A percentile compares a stretch with the other conserved stretches of the same genome.
These are phyloP conservation scores for Lentinula guzmanii DNA, from an alignment of 768 basidiomycete species.

Conservation along the genomic window DNA sequence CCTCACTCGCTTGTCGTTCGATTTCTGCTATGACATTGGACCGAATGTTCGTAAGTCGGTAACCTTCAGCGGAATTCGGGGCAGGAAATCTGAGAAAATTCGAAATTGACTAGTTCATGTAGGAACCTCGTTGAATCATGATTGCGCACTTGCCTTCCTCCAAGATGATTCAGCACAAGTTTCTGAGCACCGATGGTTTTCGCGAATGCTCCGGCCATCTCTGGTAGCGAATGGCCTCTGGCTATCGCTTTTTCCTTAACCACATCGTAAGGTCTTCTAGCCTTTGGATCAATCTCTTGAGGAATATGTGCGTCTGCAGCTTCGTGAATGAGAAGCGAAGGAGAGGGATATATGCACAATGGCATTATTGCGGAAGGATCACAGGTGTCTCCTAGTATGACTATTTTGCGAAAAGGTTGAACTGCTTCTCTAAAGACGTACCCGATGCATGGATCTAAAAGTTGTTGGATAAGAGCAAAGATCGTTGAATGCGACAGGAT, in stretches of 20 bases:
- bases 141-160: constrained; percentile 45
- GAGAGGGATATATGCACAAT: constrained; percentile 41
- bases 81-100: constrained; percentile 44
- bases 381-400: constrained; percentile 73
- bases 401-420: constrained; percentile 51
- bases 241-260: constrained; percentile 46
- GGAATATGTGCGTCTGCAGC: constrained; percentile 75
- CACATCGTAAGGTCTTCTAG: constrained; percentile 34
- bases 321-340: constrained; percentile 80
- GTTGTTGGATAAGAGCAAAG: background rate
- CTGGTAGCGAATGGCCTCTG: constrained; percentile 75
- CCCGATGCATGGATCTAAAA: constrained; percentile 69
- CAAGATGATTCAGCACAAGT: constrained; percentile 76
- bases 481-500: background rate
- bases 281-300: constrained; percentile 39
- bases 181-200: constrained; percentile 49
- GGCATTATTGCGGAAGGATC: constrained; percentile 57
- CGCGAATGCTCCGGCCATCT: constrained; percentile 76
- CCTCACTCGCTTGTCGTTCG: constrained; percentile 53
- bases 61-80: constrained; percentile 28
- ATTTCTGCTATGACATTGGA: constrained; percentile 51
- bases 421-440: constrained; percentile 64
- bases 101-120: background rate
- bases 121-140: background rate
- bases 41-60: constrained; percentile 21